Evolutionary conservation across 2,329 filamentous ascomycete species (phyloP).

Genomic region (Xylariaceae sp.): DNA sequence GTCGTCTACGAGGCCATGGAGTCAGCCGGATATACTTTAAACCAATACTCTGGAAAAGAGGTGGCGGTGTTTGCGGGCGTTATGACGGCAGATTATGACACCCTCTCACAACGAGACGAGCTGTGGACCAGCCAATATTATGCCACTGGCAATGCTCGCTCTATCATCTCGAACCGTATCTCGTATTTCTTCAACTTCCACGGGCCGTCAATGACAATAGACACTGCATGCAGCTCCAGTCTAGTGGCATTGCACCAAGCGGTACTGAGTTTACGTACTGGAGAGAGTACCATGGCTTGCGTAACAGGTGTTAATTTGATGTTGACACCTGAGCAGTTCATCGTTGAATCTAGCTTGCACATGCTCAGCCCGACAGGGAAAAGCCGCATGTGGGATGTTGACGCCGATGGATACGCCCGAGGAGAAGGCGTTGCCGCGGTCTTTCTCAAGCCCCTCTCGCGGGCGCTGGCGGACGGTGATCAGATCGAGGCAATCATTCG

Average conservation of each 20-base stretch:
- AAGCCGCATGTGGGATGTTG: slow-evolving; percentile 52
- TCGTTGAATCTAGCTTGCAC: slow-evolving; percentile 46
- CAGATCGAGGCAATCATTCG: slow-evolving; percentile 50
- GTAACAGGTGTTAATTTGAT: slow-evolving; percentile 49
- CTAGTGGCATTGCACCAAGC: slow-evolving; percentile 43
- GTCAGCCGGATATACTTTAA: slow-evolving; percentile 34
- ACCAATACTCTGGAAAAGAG: slow-evolving; percentile 31
- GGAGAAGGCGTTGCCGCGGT: slow-evolving; percentile 57
- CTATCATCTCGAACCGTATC: slow-evolving; percentile 43
- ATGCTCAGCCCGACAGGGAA: slow-evolving; percentile 49
- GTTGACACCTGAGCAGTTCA: slow-evolving; percentile 47
- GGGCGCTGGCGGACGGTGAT: slow-evolving; percentile 54
- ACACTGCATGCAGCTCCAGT: slow-evolving; percentile 46
- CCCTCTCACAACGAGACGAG: slow-evolving; percentile 35
- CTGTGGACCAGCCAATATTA: slow-evolving; percentile 36
- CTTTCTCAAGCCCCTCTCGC: slow-evolving; percentile 53
- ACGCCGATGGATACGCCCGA: slow-evolving; percentile 59
- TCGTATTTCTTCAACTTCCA: slow-evolving; percentile 46
- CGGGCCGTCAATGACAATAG: slow-evolving; percentile 43
- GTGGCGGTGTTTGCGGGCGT: slow-evolving; percentile 39
- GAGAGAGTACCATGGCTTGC: slow-evolving; percentile 45
- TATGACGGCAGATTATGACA: slow-evolving; percentile 40
- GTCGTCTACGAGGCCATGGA: slow-evolving; percentile 42
- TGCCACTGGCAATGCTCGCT: slow-evolving; percentile 38
- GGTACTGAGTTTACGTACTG: slow-evolving; percentile 44